phyloP scores from a whole-genome alignment of 345 rosid species.

The Murraya koenigii region DNA sequence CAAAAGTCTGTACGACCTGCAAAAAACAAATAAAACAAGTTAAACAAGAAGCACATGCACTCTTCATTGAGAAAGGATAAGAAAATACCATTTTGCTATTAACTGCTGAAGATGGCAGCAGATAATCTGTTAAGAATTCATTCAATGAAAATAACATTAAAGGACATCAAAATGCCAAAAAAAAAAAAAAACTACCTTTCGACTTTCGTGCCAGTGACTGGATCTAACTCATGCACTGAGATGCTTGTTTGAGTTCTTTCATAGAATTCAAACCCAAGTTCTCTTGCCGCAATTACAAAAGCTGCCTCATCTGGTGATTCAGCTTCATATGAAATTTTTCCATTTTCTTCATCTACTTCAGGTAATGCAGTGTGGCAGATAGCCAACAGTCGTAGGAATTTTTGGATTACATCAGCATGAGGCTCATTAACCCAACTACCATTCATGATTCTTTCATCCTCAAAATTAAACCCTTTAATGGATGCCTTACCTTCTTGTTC shows the following conservation, averaged over 20 bases:
- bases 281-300: slow-evolving; percentile 87
- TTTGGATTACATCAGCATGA: slow-evolving; percentile 51
- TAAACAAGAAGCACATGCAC: not conserved
- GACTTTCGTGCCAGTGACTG: slow-evolving; percentile 39
- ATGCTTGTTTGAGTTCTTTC: slow-evolving; percentile 76
- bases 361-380: slow-evolving; percentile 94
- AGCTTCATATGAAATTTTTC: slow-evolving; percentile 71
- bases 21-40: slow-evolving; percentile 13
- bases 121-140: not conserved
- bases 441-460: slow-evolving; percentile 71
- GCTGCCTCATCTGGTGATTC: slow-evolving; percentile 99
- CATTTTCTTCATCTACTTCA: slow-evolving; percentile 76
- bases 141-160: not conserved
- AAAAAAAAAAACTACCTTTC: slow-evolving; percentile 47
- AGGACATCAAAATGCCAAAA: slow-evolving; percentile 5
- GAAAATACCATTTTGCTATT: not conserved
- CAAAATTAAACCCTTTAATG: slow-evolving; percentile 76
- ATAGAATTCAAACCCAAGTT: slow-evolving; percentile 85
- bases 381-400: slow-evolving; percentile 70
- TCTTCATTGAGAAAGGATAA: not conserved
- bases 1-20: slow-evolving; percentile 70
- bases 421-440: slow-evolving; percentile 72
- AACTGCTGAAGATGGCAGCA: not conserved
- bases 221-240: slow-evolving; percentile 67
- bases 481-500: slow-evolving; percentile 41